phyloP scores from a whole-genome alignment of 352 stramenopile species.

The Phytophthora palmivora region DNA sequence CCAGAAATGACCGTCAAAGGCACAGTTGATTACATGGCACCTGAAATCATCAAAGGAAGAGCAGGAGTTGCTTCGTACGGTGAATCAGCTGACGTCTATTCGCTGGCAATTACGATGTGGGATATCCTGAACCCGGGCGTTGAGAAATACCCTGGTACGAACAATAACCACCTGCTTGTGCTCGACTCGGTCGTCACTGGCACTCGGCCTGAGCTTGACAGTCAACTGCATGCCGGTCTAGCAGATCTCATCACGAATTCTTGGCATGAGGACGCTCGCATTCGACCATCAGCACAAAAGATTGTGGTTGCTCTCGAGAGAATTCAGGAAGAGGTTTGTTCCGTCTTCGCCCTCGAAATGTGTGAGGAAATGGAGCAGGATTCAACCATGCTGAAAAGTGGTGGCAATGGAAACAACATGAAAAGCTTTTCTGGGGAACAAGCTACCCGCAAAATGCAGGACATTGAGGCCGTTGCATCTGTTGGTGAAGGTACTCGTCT shows the following conservation, averaged over 20 bases:
- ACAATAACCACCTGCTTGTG: conserved; percentile 62
- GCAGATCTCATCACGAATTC: conserved; percentile 43
- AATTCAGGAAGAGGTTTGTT: conserved; percentile 55
- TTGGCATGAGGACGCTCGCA: conserved; percentile 50
- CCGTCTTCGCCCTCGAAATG: conserved; percentile 44
- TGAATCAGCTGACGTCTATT: conserved; percentile 76
- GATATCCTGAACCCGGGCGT: conserved; percentile 59
- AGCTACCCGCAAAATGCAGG: conserved; percentile 45
- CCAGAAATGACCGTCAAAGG: conserved; percentile 66
- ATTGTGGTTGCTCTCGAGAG: conserved; percentile 53
- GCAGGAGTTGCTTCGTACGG: conserved; percentile 56
- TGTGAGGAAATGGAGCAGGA: conserved; percentile 45
- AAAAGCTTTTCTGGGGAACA: conserved; percentile 44
- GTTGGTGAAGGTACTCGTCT: conserved; percentile 51
- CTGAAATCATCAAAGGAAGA: conserved; percentile 71
- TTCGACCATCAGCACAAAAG: conserved; percentile 48
- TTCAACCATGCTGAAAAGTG: conserved; percentile 26
- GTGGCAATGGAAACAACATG: conserved; percentile 11
- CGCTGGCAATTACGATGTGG: conserved; percentile 78
- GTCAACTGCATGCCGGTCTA: conserved; percentile 39
- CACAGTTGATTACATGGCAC: conserved; percentile 80
- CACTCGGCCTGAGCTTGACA: conserved; percentile 41
- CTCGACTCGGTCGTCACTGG: conserved; percentile 60
- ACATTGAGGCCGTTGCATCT: conserved; percentile 45
- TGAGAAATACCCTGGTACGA: conserved; percentile 55